Percentiles rank a stretch among this genome's conserved stretches.
Conservation (phyloP, 306 rosid species). For the Citrullus amarus region DNA sequence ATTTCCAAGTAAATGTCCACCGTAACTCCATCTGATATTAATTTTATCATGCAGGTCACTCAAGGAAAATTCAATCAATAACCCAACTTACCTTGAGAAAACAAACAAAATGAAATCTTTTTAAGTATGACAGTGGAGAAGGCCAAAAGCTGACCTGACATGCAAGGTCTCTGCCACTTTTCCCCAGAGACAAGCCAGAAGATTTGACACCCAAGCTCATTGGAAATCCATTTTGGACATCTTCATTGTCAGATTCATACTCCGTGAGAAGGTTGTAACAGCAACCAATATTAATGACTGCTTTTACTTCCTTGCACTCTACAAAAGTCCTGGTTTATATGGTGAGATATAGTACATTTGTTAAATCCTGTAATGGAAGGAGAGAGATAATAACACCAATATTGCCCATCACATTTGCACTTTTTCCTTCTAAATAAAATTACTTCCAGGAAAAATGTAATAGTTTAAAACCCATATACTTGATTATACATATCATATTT, state of each 20-base stretch:
- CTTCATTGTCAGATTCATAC: slow-evolving; percentile 29
- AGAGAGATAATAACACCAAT: not conserved
- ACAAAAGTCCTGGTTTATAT: slow-evolving; percentile 51
- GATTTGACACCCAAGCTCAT: slow-evolving; percentile 63
- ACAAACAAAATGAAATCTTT: not conserved
- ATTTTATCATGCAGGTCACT: not conserved
- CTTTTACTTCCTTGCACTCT: slow-evolving; percentile 71
- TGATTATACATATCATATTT: not conserved
- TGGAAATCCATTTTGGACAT: slow-evolving; percentile 59
- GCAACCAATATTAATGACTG: slow-evolving; percentile 82
- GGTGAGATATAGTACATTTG: not conserved
- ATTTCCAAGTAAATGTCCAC: not conserved
- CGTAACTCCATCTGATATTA: not conserved
- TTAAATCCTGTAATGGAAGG: not conserved
- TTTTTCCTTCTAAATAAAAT: not conserved
- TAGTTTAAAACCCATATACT: not conserved
- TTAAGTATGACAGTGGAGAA: not conserved
- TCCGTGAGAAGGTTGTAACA: slow-evolving; percentile 88
- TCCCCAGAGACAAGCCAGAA: slow-evolving; percentile 56
- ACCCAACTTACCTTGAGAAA: not conserved
- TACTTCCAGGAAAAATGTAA: not conserved
- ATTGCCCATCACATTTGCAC: not conserved
- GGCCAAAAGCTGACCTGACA: slow-evolving; percentile 53
- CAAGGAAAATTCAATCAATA: not conserved
- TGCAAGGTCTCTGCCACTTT: slow-evolving; percentile 77